Percentiles rank a stretch among this genome's conserved stretches.
Evolutionary conservation across 2,329 filamentous ascomycete species (phyloP).

Genomic region (Clathrospora elynae): DNA sequence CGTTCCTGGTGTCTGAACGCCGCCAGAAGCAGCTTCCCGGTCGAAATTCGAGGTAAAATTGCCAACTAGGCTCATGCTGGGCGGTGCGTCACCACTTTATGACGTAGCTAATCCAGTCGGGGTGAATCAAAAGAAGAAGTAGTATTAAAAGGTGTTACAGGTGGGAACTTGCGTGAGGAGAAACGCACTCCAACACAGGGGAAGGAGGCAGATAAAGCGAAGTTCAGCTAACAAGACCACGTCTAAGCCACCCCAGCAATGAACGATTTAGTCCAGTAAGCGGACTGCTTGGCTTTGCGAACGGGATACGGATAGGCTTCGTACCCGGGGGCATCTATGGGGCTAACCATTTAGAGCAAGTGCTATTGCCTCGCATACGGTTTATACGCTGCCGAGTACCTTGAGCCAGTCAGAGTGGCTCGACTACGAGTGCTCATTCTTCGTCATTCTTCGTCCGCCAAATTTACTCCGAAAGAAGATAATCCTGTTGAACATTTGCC

Average conservation of each 20-base stretch:
- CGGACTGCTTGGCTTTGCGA: slow-evolving; percentile 27
- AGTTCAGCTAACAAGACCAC: slow-evolving; percentile 25
- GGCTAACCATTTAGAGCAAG: not conserved
- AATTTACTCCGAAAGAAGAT: not conserved
- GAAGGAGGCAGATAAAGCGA: slow-evolving; percentile 22
- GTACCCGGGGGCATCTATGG: slow-evolving; percentile 21
- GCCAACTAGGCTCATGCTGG: slow-evolving; percentile 51
- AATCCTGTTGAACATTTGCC: not conserved
- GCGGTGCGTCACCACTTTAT: slow-evolving; percentile 18
- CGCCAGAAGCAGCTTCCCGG: slow-evolving; percentile 44
- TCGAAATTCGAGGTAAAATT: slow-evolving; percentile 53
- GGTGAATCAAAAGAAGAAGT: slow-evolving; percentile 3
- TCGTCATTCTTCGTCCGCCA: slow-evolving; percentile 4
- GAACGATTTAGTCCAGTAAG: slow-evolving; percentile 22
- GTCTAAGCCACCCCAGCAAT: slow-evolving; percentile 20
- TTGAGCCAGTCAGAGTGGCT: slow-evolving; percentile 1
- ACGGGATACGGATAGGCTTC: slow-evolving; percentile 32
- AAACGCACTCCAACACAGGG: slow-evolving; percentile 10
- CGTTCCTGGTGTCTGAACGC: slow-evolving; percentile 42
- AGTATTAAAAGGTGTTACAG: slow-evolving; percentile 25
- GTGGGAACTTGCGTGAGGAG: slow-evolving; percentile 8
- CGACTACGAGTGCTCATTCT: slow-evolving; percentile 3
- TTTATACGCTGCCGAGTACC: slow-evolving; percentile 5
- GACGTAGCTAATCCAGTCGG: slow-evolving; percentile 6
- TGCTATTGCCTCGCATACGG: slow-evolving; percentile 2